Conservation (phyloP, 805 yeast genomes). For the Barnettozyma siamensis region DNA sequence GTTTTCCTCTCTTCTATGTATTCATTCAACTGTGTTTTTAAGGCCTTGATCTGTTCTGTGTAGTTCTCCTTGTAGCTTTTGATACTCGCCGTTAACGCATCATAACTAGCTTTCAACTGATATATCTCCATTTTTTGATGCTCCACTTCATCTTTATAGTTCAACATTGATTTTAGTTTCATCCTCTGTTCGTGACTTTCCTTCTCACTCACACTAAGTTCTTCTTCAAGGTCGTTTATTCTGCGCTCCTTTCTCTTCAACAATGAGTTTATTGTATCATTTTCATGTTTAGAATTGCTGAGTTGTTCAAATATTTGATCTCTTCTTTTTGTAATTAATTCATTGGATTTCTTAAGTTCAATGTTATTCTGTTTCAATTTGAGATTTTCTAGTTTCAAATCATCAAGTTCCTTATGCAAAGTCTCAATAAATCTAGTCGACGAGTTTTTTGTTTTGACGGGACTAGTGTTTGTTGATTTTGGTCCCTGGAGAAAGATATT, state of each 20-base stretch:
- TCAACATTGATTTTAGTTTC: conserved; percentile 44
- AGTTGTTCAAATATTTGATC: conserved; percentile 56
- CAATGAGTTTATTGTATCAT: conserved; percentile 64
- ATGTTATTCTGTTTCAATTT: conserved; percentile 42
- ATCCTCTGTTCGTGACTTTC: conserved; percentile 43
- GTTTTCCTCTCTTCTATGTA: conserved; percentile 34
- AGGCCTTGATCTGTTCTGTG: conserved; percentile 34
- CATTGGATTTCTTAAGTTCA: conserved; percentile 48
- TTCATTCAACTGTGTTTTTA: conserved; percentile 32
- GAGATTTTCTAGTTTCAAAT: conserved; percentile 36
- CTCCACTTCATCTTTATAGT: conserved; percentile 43
- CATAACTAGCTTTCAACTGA: conserved; percentile 52
- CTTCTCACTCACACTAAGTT: conserved; percentile 42
- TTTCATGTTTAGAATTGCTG: conserved; percentile 70
- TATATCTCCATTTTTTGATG: conserved; percentile 48
- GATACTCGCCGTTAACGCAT: conserved; percentile 47
- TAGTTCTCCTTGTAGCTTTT: conserved; percentile 46
- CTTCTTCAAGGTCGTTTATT: conserved; percentile 58
- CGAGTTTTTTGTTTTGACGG: not conserved
- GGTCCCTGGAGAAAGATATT: not conserved
- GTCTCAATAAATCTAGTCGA: conserved; percentile 36
- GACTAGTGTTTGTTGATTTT: conserved; percentile 1
- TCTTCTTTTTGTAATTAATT: conserved; percentile 41
- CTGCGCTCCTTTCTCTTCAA: conserved; percentile 67
- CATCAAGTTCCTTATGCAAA: conserved; percentile 45